Percentiles rank a stretch among this genome's conserved stretches.
Evolutionary conservation across 2,329 filamentous ascomycete genomes (phyloP).

Genomic region (Fusarium setosum): DNA sequence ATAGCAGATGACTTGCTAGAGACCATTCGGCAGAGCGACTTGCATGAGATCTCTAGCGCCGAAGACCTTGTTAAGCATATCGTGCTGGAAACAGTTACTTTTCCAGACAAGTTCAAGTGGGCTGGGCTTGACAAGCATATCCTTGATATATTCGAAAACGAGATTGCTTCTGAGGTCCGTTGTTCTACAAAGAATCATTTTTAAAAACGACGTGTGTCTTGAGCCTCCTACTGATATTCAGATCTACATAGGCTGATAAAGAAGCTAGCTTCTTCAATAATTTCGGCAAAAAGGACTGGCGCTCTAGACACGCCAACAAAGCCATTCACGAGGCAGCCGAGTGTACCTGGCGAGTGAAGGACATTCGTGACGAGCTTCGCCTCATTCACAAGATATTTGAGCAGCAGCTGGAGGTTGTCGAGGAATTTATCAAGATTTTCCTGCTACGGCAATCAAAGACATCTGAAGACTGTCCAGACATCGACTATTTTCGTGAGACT

Average conservation of each 20-base stretch:
- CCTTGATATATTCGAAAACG: not conserved
- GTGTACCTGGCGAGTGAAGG: not conserved
- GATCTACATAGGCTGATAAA: not conserved
- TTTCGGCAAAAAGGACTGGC: not conserved
- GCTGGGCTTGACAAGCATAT: not conserved
- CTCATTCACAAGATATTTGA: not conserved
- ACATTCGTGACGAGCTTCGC: not conserved
- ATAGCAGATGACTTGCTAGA: not conserved
- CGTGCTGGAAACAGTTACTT: not conserved
- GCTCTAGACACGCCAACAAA: not conserved
- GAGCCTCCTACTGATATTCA: too few relatives aligned
- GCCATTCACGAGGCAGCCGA: not conserved
- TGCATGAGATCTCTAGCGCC: not conserved
- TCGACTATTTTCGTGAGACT: not conserved
- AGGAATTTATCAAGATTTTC: not conserved
- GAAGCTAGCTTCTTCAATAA: not conserved
- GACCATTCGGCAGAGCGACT: not conserved
- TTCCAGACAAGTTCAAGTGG: not conserved
- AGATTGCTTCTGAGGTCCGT: not conserved
- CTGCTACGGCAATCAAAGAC: too few relatives aligned
- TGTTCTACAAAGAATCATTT: rapidly evolving
- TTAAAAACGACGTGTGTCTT: not conserved
- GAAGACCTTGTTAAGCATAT: not conserved
- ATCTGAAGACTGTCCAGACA: not conserved
- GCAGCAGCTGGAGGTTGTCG: not conserved